These are phyloP conservation scores for Plasmodium gonderi DNA, from an alignment of 169 alveolate species.

Conservation along the genomic window DNA sequence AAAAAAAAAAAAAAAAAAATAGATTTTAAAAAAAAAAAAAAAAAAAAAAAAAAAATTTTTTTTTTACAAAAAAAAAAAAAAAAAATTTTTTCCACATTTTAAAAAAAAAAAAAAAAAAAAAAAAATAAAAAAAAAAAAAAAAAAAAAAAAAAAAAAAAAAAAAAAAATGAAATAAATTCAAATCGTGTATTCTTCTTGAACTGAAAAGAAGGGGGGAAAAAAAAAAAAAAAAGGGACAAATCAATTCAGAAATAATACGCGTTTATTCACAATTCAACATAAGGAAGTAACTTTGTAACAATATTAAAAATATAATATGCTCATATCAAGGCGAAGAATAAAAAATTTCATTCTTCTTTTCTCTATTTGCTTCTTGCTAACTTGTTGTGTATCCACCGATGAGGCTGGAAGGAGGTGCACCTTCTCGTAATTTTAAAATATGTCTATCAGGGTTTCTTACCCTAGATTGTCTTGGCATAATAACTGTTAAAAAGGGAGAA, in stretches of 20 bases:
- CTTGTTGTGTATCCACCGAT: constrained; percentile 68
- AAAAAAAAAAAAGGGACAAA: constrained; percentile 5
- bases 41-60: constrained; percentile 16
- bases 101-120: neutral
- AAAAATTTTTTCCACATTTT: neutral
- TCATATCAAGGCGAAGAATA: neutral
- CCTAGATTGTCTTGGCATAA: constrained; percentile 74
- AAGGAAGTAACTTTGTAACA: neutral
- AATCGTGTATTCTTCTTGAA: constrained; percentile 57
- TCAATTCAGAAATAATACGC: neutral
- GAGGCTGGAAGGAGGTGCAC: constrained; percentile 64
- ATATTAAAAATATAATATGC: neutral
- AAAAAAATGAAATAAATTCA: constrained; percentile 1
- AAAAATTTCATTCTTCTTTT: neutral
- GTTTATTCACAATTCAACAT: neutral
- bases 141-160: constrained; percentile 23
- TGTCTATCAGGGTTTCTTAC: constrained; percentile 59
- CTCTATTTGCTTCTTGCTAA: neutral
- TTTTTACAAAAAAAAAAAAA: neutral
- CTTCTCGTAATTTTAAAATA: constrained; percentile 73
- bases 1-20: too few species aligned
- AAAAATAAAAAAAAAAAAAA: neutral
- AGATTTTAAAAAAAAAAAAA: too few species aligned
- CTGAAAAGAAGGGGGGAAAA: constrained; percentile 24
- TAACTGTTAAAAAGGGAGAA: neutral